These are phyloP conservation scores for Mortierella antarctica DNA, from an alignment of 192 early-diverging fungal species.

Conservation along the genomic window DNA sequence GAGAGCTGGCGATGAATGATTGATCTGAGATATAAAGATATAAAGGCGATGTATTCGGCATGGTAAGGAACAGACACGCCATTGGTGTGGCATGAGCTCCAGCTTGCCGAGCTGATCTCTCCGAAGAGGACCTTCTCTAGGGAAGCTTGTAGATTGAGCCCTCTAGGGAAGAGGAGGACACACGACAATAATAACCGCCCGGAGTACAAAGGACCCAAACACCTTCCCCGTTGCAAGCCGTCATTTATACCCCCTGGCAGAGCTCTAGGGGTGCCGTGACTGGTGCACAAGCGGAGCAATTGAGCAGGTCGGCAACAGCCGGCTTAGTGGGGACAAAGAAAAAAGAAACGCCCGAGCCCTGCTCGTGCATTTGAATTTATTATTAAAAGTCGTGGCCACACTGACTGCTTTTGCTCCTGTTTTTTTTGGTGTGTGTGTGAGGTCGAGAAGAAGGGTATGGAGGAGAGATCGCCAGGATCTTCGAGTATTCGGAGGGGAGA, in stretches of 20 bases:
- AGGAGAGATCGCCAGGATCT: too few species aligned
- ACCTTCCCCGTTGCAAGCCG: background rate
- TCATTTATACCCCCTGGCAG: background rate
- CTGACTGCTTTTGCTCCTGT: too few species aligned
- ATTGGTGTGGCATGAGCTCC: conserved; percentile 23
- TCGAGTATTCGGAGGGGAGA: background rate
- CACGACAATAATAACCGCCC: conserved; percentile 48
- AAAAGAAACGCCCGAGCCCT: too few species aligned
- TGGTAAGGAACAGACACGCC: conserved; percentile 43
- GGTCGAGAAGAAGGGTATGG: too few species aligned
- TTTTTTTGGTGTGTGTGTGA: too few species aligned
- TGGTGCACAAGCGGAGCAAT: background rate
- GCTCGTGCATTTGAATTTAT: too few species aligned
- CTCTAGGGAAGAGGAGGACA: conserved; percentile 11
- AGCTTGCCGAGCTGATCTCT: conserved; percentile 38
- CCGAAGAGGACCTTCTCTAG: conserved; percentile 34
- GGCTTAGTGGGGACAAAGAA: too few species aligned
- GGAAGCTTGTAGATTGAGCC: conserved; percentile 30
- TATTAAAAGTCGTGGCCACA: too few species aligned
- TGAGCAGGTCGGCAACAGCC: too few species aligned
- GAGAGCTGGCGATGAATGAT: background rate
- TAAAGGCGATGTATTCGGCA: conserved; percentile 19
- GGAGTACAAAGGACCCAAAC: conserved; percentile 26
- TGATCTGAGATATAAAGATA: background rate
- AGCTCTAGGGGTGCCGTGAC: background rate